Base-by-base conservation (phyloP, 2,329 filamentous ascomycete genomes). In the Samsoniella hepiali region DNA sequence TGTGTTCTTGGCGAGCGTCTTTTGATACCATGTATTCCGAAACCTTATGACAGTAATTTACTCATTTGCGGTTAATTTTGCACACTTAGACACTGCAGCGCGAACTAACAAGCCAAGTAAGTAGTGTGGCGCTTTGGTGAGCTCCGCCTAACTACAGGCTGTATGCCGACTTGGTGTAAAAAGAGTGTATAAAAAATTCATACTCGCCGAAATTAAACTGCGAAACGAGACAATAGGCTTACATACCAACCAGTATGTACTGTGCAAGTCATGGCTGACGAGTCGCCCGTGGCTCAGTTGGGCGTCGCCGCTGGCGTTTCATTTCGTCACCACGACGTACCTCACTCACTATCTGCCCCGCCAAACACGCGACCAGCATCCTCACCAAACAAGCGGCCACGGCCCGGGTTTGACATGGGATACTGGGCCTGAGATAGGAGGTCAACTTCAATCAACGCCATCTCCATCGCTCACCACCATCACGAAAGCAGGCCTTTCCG, bases 311-410 rank as follows among this genome's bases (percentile, higher is more conserved):
- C 40, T 9, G 32, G 34, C 17, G 57, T 5, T 22, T 13, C 32
- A n/a, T 15, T 47, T 22, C 44, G 49, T 61, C 36, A 45, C 49
- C 29, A 47, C 58, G 29, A 55, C 49, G 58, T 47, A 61, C 11
- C 7, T 54, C 6, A 7, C 9, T 10, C 6, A 7, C 9, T 10
- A 10, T 42, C 50, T 34, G 50, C 58, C 58, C 58, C 58, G 58
- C 58, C 40, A 62, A 54, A 55, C 49, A 55, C 50, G 40, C 58
- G 11, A 45, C 40, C 45, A 40, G 50, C 49, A 17, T 47, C 50
- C 47, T 60, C 58, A 60, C 34, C 36, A 51, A 34, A 42, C 58
- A 29, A 34, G 31, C 31, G 29, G 50, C 50, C 58, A 44, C 8
- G 58, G 49, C 58, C 58, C 50, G 29, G 58, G 40, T 27, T 47